Base-by-base conservation (phyloP, 768 basidiomycete species). In the Guyanaporus albipodus region DNA sequence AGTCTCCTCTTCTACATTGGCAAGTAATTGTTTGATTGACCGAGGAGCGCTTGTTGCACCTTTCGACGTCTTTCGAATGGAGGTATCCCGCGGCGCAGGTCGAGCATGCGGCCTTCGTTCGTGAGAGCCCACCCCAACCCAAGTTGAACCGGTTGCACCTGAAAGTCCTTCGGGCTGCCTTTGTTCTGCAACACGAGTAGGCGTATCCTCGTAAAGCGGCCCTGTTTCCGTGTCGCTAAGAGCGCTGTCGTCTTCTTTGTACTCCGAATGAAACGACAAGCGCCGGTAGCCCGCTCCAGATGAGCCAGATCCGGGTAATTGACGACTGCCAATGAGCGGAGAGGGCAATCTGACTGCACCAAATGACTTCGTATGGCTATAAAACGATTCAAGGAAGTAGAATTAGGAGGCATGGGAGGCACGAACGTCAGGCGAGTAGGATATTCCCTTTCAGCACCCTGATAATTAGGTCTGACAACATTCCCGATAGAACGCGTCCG, bases 361-460 rank as follows among this genome's bases (percentile, higher is more conserved):
- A 8, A 42, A n/a, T 8, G 40, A 23, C 26, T 38, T 52, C 1
- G 33, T 19, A 8, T 41, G 35, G 12, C 54, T 62, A 45, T 22
- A 21, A 26, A 26, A 39, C 1, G 8, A 15, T 24, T 62, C 22
- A 62, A 50, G 38, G 11, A 44, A 17, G 26, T 43, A 32, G 1
- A 8, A 12, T n/a, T 9, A 6, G 15, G 10, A 18, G 12, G 32
- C 7, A 39, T 4, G 17, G 18, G 2, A 26, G 26, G 37, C 14
- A 54, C 60, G n/a, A 44, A 61, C 60, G 15, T 38, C 17, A 21
- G 9, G 31, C 11, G 26, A n/a, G 21, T n/a, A 14, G 42, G 10
- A 37, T 37, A 21, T 29, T 46, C 47, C 8, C 34, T 36, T 35
- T 52, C 57, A 1, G 26, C 9, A 33, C 38, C 48, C 33, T 46